Evolutionary conservation across 228 moss, liverwort and hornwort genomes (phyloP).

Genomic region (Sphagnum magellanicum): DNA sequence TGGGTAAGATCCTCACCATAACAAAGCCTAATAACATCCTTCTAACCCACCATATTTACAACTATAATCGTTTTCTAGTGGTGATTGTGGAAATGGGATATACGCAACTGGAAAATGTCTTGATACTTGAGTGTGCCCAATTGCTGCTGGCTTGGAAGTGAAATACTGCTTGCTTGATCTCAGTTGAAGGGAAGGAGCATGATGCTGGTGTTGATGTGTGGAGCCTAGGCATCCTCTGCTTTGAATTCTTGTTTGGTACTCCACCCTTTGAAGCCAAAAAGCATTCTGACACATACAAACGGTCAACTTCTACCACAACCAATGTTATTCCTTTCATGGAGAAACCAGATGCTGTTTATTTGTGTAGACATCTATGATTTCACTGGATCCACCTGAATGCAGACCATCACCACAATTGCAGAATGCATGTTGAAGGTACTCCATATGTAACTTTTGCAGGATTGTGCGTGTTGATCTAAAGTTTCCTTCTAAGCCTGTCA

Average conservation of each 20-base stretch:
- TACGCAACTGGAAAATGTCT: neutral
- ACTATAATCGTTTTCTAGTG: neutral
- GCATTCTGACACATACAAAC: conserved; percentile 6
- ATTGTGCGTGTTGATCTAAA: conserved; percentile 78
- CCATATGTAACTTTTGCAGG: conserved; percentile 19
- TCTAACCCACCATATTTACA: too few relatives aligned
- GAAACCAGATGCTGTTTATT: neutral
- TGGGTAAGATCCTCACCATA: conserved; percentile 18
- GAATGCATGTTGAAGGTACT: too few relatives aligned
- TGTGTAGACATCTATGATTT: neutral
- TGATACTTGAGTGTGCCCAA: neutral
- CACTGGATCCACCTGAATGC: neutral
- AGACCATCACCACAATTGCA: neutral
- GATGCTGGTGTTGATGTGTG: conserved; percentile 8
- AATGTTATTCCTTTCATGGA: neutral
- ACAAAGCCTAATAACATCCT: too few relatives aligned
- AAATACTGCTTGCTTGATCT: neutral
- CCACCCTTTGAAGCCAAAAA: conserved; percentile 8
- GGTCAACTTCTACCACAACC: neutral
- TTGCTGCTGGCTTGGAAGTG: neutral
- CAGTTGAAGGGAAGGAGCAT: conserved; percentile 9
- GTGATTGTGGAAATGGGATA: neutral
- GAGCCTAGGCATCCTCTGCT: conserved; percentile 11
- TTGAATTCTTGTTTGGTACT: conserved; percentile 7
- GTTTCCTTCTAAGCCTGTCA: conserved; percentile 67